Percentiles rank a stretch among this genome's conserved stretches.
These are phyloP conservation scores for Sarocladium brachiariae DNA, from an alignment of 2,329 filamentous ascomycete genomes.

Conservation along the genomic window DNA sequence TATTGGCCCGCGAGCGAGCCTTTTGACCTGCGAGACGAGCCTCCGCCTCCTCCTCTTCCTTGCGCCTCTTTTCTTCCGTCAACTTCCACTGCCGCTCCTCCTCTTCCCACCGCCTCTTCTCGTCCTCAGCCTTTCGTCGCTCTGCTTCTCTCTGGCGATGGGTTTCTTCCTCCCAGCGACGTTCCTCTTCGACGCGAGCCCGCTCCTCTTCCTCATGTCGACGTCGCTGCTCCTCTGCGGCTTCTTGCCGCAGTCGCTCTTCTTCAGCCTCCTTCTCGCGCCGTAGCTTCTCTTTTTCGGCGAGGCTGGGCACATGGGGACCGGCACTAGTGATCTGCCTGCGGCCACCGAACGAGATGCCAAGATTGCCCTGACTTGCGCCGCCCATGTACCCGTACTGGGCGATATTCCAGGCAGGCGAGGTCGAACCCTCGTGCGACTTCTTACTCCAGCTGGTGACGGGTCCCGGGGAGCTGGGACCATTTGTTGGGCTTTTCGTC, in stretches of 20 bases:
- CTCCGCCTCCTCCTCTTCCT: conserved; percentile 69
- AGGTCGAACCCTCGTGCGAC: conserved; percentile 70
- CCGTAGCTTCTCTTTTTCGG: conserved; percentile 71
- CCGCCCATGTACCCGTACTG: conserved; percentile 99
- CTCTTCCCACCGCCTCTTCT: conserved; percentile 70
- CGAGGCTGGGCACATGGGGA: conserved; percentile 71
- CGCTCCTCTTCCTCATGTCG: conserved; percentile 49
- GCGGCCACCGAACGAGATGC: conserved; percentile 83
- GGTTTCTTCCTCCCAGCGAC: conserved; percentile 59
- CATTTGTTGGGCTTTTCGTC: conserved; percentile 53
- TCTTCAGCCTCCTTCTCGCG: conserved; percentile 52
- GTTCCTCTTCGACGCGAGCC: conserved; percentile 56
- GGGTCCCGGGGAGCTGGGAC: conserved; percentile 42
- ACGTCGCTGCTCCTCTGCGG: conserved; percentile 44
- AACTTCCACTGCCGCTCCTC: conserved; percentile 70
- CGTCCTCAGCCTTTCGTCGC: conserved; percentile 54
- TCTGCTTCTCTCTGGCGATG: conserved; percentile 53
- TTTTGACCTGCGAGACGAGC: conserved; percentile 61
- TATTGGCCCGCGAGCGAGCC: conserved; percentile 52
- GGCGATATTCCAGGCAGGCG: conserved; percentile 95
- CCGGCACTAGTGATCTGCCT: conserved; percentile 84
- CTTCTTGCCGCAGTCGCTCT: conserved; percentile 49
- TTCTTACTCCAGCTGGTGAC: conserved; percentile 89
- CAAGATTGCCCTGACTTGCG: conserved; percentile 90
- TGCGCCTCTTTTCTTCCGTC: conserved; percentile 64